Evolutionary conservation across 345 rosid species (phyloP), one percentile per base, ranked within the genome.

Genomic region (Dimocarpus longan): DNA sequence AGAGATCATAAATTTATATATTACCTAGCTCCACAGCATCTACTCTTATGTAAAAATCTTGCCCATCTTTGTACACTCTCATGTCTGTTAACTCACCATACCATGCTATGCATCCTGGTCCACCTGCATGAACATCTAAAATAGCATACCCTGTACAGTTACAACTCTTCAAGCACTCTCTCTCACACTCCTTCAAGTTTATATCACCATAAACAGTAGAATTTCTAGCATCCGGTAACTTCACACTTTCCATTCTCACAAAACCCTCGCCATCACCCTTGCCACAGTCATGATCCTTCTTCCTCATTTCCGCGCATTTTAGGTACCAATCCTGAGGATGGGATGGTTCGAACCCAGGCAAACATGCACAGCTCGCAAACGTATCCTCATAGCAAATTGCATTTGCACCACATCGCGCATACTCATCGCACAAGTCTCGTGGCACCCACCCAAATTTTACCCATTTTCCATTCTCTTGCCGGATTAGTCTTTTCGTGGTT

Each of bases 381-480:
- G 22, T 5, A 28, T 56, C 19, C 21, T 46, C 32, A 5, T 76
- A 64, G 48, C 81, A 83, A 3, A 15, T 68, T 46, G 28, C 63
- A 68, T 76, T 39, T 6, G 69, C 57, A 4, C 82, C 79, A 68
- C 85, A 82, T 0, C 67, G 0, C 15, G 67, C 26, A 32, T 80
- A 85, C 19, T 68, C 46, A 3, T 80, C 85, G 10, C 88, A 85
- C 12, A 44, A 43, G 54, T 85, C 86, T 13, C 0, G 21, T 0
- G 80, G 82, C 0, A 4, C 19, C 19, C n/a, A 13, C 78, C 54
- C 67, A 59, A 21, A 26, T n/a, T 18, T 60, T 3, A 10, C 68
- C 82, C 82, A 84, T 2, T 21, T 4, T 5, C 66, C 50, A 0
- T 1, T 70, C 13, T 71, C 60, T 3, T 66, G 66, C 86, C 84